phyloP scores from a whole-genome alignment of 208 protist genomes.

The Blastocrithidia nonstop region DNA sequence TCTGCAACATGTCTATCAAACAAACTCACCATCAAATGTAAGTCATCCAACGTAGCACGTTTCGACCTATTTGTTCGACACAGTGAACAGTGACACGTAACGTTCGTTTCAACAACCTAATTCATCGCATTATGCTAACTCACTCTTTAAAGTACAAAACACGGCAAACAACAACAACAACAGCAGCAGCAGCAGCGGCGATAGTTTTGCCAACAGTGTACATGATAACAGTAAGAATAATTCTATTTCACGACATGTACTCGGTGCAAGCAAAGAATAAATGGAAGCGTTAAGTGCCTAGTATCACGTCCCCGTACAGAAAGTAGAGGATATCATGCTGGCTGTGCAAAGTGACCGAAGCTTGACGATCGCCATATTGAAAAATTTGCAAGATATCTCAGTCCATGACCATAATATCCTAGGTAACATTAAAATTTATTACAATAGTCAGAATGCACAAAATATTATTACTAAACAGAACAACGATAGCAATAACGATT shows the following conservation, averaged over 20 bases:
- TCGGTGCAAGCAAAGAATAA: conserved; percentile 38
- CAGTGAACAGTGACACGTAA: too few species aligned
- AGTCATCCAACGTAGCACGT: too few species aligned
- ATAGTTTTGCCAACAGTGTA: background rate
- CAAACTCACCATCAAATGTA: too few species aligned
- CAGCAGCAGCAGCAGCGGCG: background rate
- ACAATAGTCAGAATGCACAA: background rate
- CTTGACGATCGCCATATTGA: conserved; percentile 35
- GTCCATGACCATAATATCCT: background rate
- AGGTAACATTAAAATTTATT: background rate
- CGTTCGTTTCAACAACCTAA: too few species aligned
- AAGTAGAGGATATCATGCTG: conserved; percentile 41
- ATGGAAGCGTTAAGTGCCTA: conserved; percentile 17
- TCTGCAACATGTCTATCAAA: too few species aligned
- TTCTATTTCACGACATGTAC: conserved; percentile 2
- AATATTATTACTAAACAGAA: background rate
- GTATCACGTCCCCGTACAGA: conserved; percentile 18
- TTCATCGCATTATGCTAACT: background rate
- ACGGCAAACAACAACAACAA: background rate
- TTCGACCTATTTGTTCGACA: too few species aligned
- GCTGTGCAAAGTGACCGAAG: conserved; percentile 36
- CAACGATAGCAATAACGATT: background rate
- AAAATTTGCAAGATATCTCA: conserved; percentile 19
- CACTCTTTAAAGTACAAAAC: background rate
- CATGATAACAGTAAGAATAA: background rate